Evolutionary conservation across 495 filamentous ascomycete species (phyloP), one percentile per base, ranked within the genome.

Genomic region (Penicillium samsonianum): DNA sequence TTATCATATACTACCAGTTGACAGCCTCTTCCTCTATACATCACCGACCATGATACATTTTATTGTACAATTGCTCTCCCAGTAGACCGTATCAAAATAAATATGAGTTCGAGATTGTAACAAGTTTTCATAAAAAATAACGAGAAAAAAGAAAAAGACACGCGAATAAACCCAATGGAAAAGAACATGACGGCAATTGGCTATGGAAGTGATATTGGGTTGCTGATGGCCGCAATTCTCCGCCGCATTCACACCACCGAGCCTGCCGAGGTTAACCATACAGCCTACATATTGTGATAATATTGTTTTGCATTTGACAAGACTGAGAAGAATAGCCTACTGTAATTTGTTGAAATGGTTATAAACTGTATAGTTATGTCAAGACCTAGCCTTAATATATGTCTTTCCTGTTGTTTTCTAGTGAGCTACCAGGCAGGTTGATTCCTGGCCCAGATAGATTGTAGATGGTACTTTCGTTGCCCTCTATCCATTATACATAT

Each of bases 191-290:
- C 41, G 4, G 4, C 4, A 23, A 43, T 5, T 43, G 17, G 14
- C 23, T 19, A 16, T 23, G 5, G 35, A n/a, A 17, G 14, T 14
- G 7, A 17, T 28, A 26, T 25, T 0, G 7, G 14, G 23, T 9
- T 46, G 23, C 14, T 17, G 9, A 22, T 43, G 50, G 50, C 50
- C 50, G 50, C 50, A 30, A 31, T 25, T 43, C 9, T 0, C 16
- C 0, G 6, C 50, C 16, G 50, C 31, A 43, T 4, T 1, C 3
- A 7, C 12, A 63, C 57, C 50, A 57, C 63, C 67, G 67, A 64
- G 55, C 61, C 72, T 68, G 62, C 74, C 74, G 73, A 75, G 74
- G 74, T 74, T 62, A 68, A 61, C 55, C 62, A 49, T 57, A 50
- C 55, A 60, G 53, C 52, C 47, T 58, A 57, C 61, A 53, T 64